Evolutionary conservation across 1,284 basidiomycete species (phyloP), one percentile per base, ranked within the genome.

Genomic region (Puccinia brachypodii): DNA sequence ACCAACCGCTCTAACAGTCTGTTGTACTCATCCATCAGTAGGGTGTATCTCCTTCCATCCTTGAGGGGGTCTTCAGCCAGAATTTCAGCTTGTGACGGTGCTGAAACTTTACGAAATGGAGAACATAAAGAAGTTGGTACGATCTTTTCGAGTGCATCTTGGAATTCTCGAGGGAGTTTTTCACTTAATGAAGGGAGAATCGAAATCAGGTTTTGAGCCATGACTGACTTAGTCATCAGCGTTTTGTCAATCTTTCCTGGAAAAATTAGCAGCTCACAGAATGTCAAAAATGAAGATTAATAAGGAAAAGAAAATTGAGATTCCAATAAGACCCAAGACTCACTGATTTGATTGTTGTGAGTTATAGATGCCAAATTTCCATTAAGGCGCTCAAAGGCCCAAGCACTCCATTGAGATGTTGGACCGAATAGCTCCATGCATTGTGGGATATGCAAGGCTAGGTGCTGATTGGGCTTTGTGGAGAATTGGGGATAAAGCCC

Each of bases 361-460:
- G 90, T 90, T 90, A 91, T 0, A 90, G 19, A 89, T 50, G 69
- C 69, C 14, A 72, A 31, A 9, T 25, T 50, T 36, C 69, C 47
- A 19, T 72, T 72, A 13, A 72, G 53, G 19, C 56, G 42, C 25
- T 80, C 36, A 64, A 72, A 62, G 3, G 25, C 16, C 77, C 77
- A 80, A 14, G 77, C 77, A 58, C 53, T 80, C 77, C 68, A 80
- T 2, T 60, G 44, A 31, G 77, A 56, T 7, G 77, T 56, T 7
- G 77, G 77, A 1, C 68, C 77, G 16, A 80, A 40, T 28, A 36
- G 50, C 28, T 0, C 25, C 22, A 80, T 31, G 33, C 68, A 73
- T 19, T 71, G n/a, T 3, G 77, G 77, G 9, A 73, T 68, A 28
- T 80, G 77, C 6, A 73, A 53, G 9, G 77, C 77, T 25, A 62